These are phyloP conservation scores for Hygrophila difformis DNA, from an alignment of 257 asterid species.

Conservation along the genomic window DNA sequence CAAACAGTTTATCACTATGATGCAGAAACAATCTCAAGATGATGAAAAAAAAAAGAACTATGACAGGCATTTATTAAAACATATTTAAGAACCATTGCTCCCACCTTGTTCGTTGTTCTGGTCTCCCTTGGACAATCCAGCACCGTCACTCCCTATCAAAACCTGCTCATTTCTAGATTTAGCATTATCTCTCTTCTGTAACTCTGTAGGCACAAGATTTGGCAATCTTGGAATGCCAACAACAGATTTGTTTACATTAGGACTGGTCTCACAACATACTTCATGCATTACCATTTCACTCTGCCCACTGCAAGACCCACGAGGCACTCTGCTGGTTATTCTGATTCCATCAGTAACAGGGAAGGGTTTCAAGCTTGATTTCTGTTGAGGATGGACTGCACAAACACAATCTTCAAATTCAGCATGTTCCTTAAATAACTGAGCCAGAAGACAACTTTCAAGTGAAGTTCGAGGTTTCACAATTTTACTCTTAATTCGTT, in stretches of 20 bases:
- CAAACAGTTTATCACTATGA: too few relatives aligned
- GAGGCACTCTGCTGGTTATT: constrained; percentile 28
- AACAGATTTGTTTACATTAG: constrained; percentile 13
- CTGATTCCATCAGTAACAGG: constrained; percentile 51
- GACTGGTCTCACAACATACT: constrained; percentile 15
- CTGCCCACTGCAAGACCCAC: constrained; percentile 22
- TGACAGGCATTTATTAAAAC: too few relatives aligned
- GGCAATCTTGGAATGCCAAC: constrained; percentile 60
- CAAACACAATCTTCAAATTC: constrained; percentile 36
- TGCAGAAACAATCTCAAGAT: too few relatives aligned
- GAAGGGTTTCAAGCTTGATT: constrained; percentile 42
- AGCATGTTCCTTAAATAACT: constrained; percentile 44
- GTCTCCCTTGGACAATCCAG: constrained; percentile 18
- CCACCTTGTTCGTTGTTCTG: constrained; percentile 34
- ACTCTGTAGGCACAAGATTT: constrained; percentile 20
- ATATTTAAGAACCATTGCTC: constrained; percentile 1
- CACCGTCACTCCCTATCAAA: constrained; percentile 14
- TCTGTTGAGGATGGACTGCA: constrained; percentile 20
- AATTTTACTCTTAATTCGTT: constrained; percentile 24
- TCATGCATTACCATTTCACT: constrained; percentile 16
- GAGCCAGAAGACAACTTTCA: constrained; percentile 86
- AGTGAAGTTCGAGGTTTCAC: constrained; percentile 54
- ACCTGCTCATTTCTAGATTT: constrained; percentile 21
- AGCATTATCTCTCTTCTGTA: constrained; percentile 21
- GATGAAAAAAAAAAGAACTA: too few relatives aligned